Conservation (phyloP, 805 yeast genomes). For the Lachancea nothofagi region DNA sequence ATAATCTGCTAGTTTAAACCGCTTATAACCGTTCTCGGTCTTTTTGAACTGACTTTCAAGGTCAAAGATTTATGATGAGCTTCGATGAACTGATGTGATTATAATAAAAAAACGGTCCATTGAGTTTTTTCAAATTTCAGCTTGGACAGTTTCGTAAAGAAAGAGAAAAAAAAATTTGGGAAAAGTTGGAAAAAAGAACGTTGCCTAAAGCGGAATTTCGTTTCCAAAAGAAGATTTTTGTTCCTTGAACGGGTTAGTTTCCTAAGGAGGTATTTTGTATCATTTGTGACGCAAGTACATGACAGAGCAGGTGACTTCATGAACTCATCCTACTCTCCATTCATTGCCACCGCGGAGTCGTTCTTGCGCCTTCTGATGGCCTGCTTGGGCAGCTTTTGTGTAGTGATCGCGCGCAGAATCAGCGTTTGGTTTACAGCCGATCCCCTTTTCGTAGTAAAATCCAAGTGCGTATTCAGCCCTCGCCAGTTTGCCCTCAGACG, state of each 20-base stretch:
- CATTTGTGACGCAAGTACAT: no score
- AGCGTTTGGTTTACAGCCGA: conserved; percentile 44
- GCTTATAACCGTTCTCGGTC: no score
- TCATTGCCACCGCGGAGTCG: conserved; percentile 3
- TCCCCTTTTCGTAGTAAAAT: conserved; percentile 60
- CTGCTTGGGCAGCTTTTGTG: conserved; percentile 54
- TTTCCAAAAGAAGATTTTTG: no score
- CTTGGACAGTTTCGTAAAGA: no score
- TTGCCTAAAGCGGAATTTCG: conserved; percentile 1
- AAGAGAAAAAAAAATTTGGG: not conserved
- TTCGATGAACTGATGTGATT: no score
- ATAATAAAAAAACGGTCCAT: no score
- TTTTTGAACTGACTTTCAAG: no score
- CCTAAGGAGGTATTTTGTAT: not conserved
- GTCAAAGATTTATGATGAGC: no score
- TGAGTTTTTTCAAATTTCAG: no score
- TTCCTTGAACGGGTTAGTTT: no score
- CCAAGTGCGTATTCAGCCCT: conserved; percentile 69
- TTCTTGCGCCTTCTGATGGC: conserved; percentile 49
- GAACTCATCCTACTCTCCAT: not conserved
- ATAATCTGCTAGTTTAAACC: no score
- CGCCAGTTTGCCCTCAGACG: conserved; percentile 49
- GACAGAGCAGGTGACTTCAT: not conserved
- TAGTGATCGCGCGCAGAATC: conserved; percentile 47
- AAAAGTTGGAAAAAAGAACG: conserved; percentile 5